Conservation (phyloP, 2,329 filamentous ascomycete species). For the Gyromitra esculenta region DNA sequence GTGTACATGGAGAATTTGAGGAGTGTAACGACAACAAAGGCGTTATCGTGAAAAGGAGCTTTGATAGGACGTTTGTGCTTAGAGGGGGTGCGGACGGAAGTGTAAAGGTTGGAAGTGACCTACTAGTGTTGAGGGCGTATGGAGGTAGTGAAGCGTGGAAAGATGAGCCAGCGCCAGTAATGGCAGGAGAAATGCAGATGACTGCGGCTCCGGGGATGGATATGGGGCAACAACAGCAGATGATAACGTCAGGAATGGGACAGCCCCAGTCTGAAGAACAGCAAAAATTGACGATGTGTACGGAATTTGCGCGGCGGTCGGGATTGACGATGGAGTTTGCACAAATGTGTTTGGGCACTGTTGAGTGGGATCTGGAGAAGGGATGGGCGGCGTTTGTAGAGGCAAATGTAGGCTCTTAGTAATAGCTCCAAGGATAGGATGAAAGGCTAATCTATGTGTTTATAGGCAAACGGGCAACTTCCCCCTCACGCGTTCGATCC, state of each 20-base stretch:
- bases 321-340: slow-evolving; percentile 83
- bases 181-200: slow-evolving; percentile 66
- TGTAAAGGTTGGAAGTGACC: slow-evolving; percentile 81
- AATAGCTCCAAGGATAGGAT: neutral
- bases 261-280: slow-evolving; percentile 62
- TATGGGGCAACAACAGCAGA: slow-evolving; percentile 49
- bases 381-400: slow-evolving; percentile 79
- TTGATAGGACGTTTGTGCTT: slow-evolving; percentile 81
- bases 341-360: slow-evolving; percentile 80
- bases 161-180: slow-evolving; percentile 67
- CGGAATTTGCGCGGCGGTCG: slow-evolving; percentile 79
- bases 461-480: slow-evolving; percentile 43
- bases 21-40: slow-evolving; percentile 71
- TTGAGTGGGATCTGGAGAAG: slow-evolving; percentile 79
- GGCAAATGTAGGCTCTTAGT: slow-evolving; percentile 70
- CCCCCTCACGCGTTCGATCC: slow-evolving; percentile 47
- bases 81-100: slow-evolving; percentile 76
- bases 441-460: slow-evolving; percentile 9
- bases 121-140: slow-evolving; percentile 77
- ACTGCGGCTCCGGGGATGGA: slow-evolving; percentile 51
- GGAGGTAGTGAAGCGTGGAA: slow-evolving; percentile 63
- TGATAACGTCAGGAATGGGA: slow-evolving; percentile 57
- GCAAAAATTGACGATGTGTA: slow-evolving; percentile 69
- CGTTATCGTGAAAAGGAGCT: slow-evolving; percentile 73
- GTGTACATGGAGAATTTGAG: slow-evolving; percentile 85